phyloP scores from a whole-genome alignment of 805 yeast genomes.

The Ogataea trehaloabstinens region DNA sequence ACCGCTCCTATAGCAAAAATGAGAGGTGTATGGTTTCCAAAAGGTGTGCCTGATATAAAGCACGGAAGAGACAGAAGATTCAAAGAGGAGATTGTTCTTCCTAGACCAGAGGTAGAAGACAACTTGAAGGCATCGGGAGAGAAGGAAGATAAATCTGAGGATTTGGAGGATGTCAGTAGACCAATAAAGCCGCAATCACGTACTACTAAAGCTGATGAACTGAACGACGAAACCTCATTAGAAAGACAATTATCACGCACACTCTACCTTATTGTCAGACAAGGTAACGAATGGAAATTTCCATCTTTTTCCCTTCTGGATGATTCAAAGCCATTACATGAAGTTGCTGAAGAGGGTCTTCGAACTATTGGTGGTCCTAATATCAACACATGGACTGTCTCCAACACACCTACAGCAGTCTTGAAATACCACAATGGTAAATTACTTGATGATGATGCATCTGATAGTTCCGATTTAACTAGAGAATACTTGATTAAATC shows the following conservation, averaged over 20 bases:
- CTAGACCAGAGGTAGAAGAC: slow-evolving; percentile 52
- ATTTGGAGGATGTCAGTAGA: slow-evolving; percentile 57
- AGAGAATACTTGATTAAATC: slow-evolving; percentile 80
- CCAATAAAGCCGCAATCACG: slow-evolving; percentile 71
- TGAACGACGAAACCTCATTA: slow-evolving; percentile 60
- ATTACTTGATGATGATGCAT: slow-evolving; percentile 15
- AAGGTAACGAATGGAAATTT: slow-evolving; percentile 59
- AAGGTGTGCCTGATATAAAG: slow-evolving; percentile 81
- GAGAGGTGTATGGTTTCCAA: slow-evolving; percentile 74
- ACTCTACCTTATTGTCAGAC: slow-evolving; percentile 67
- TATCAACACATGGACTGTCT: slow-evolving; percentile 88
- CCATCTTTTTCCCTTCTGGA: slow-evolving; percentile 61
- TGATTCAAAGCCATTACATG: slow-evolving; percentile 58
- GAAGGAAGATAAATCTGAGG: slow-evolving; percentile 25
- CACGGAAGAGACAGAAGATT: slow-evolving; percentile 86
- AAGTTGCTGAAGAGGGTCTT: slow-evolving; percentile 73
- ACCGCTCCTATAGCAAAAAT: slow-evolving; percentile 69
- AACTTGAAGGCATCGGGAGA: slow-evolving; percentile 11
- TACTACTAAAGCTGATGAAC: slow-evolving; percentile 70
- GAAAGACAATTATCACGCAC: slow-evolving; percentile 81
- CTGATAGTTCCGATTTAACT: slow-evolving; percentile 17
- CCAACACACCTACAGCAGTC: slow-evolving; percentile 80
- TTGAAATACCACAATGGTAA: slow-evolving; percentile 40
- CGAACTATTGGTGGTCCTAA: slow-evolving; percentile 67
- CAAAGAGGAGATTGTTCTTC: slow-evolving; percentile 76